Percentiles rank a stretch among this genome's conserved stretches.
Evolutionary conservation across 257 asterid species (phyloP).

Genomic region (Scutellaria barbata): DNA sequence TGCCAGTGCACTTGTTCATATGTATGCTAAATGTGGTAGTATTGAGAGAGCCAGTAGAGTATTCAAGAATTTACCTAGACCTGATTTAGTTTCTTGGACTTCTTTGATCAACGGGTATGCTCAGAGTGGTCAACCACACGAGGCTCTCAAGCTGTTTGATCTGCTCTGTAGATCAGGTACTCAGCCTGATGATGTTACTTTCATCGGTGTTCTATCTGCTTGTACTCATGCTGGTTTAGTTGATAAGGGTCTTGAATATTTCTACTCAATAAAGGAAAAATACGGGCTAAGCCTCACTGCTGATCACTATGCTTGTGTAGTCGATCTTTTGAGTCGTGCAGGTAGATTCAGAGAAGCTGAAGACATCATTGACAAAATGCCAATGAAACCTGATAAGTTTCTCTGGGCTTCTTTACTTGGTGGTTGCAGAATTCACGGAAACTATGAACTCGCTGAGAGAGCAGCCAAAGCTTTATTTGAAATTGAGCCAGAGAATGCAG

Average conservation of each 20-base stretch:
- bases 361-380: constrained; percentile 58
- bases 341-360: constrained; percentile 76
- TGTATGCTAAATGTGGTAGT: constrained; percentile 77
- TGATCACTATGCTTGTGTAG: constrained; percentile 74
- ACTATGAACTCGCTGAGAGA: constrained; percentile 58
- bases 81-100: constrained; percentile 78
- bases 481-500: constrained; percentile 73
- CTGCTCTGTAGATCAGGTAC: constrained; percentile 51
- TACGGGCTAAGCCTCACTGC: constrained; percentile 53
- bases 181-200: constrained; percentile 67
- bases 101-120: constrained; percentile 78
- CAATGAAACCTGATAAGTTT: constrained; percentile 64
- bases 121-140: constrained; percentile 63
- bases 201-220: constrained; percentile 78
- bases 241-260: constrained; percentile 68
- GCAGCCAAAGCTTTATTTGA: constrained; percentile 59
- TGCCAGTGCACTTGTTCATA: constrained; percentile 76
- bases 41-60: constrained; percentile 58
- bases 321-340: constrained; percentile 73
- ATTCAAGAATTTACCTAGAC: constrained; percentile 52
- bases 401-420: constrained; percentile 79
- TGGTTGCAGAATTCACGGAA: constrained; percentile 78
- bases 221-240: constrained; percentile 77
- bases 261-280: constrained; percentile 59
- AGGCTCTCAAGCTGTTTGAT: constrained; percentile 64